Evolutionary conservation across 2,329 filamentous ascomycete species (phyloP).

Genomic region (Exophiala mesophila): DNA sequence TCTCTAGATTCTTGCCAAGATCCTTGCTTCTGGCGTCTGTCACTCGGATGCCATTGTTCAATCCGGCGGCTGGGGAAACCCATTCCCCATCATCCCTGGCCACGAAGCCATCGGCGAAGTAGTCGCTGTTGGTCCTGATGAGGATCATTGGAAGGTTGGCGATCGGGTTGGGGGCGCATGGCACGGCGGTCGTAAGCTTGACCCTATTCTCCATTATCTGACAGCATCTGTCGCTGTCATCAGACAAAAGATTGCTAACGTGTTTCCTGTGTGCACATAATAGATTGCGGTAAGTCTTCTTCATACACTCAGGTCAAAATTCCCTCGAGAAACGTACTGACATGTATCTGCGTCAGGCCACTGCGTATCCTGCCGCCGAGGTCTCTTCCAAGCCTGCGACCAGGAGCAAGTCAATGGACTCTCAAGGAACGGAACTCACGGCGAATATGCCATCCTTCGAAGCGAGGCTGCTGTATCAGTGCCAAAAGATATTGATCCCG

Average conservation of each 20-base stretch:
- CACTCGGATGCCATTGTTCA: constrained; percentile 47
- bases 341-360: constrained; percentile 38
- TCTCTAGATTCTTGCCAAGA: too few species aligned
- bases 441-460: constrained; percentile 36
- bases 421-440: constrained; percentile 60
- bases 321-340: background rate
- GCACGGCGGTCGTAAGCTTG: constrained; percentile 51
- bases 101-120: constrained; percentile 69
- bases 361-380: constrained; percentile 60
- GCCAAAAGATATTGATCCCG: constrained; percentile 44
- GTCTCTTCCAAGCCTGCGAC: constrained; percentile 64
- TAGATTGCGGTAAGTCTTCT: background rate
- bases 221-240: background rate
- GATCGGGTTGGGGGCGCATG: constrained; percentile 64
- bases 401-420: constrained; percentile 61
- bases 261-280: too few species aligned
- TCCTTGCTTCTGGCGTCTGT: background rate
- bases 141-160: constrained; percentile 56
- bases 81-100: constrained; percentile 60
- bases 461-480: constrained; percentile 42
- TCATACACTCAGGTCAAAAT: background rate
- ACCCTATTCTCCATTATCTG: background rate
- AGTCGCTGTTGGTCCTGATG: constrained; percentile 54
- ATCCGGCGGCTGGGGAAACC: constrained; percentile 48
- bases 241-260: too few species aligned